Conservation (phyloP, 371 early-diverging fungal genomes). For the Rhizopus arrhizus region DNA sequence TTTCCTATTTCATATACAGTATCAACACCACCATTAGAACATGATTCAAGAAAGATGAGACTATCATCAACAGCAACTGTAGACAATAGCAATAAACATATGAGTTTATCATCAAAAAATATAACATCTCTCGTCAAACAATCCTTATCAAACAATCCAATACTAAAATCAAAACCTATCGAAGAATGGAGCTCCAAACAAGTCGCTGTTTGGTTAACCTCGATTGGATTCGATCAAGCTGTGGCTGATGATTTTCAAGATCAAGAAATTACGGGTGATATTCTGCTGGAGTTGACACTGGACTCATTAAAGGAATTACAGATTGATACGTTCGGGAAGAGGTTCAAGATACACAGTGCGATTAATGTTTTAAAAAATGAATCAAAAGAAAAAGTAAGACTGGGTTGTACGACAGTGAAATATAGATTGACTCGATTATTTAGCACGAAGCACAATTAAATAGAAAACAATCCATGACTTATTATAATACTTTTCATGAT, state of each 20-base stretch:
- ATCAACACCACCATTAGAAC: background rate
- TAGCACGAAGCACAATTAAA: background rate
- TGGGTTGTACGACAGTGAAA: conserved; percentile 13
- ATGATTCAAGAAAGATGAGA: conserved; percentile 24
- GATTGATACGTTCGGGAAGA: conserved; percentile 67
- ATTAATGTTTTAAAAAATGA: conserved; percentile 50
- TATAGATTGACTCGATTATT: background rate
- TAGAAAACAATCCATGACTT: too few species aligned
- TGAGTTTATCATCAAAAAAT: conserved; percentile 14
- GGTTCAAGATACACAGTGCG: conserved; percentile 68
- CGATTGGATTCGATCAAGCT: background rate
- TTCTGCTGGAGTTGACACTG: conserved; percentile 61
- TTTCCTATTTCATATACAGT: conserved; percentile 56
- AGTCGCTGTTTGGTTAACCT: conserved; percentile 26
- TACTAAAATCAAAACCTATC: conserved; percentile 19
- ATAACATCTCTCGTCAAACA: conserved; percentile 12
- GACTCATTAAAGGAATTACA: conserved; percentile 70
- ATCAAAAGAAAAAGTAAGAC: conserved; percentile 9
- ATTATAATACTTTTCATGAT: too few species aligned
- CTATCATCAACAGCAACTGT: background rate
- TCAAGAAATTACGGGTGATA: conserved; percentile 73
- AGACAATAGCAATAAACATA: background rate
- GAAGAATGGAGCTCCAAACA: conserved; percentile 54
- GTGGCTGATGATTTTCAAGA: conserved; percentile 30
- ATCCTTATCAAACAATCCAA: background rate